Base-by-base conservation (phyloP, 805 yeast species). In the Starmerella riodocensis region DNA sequence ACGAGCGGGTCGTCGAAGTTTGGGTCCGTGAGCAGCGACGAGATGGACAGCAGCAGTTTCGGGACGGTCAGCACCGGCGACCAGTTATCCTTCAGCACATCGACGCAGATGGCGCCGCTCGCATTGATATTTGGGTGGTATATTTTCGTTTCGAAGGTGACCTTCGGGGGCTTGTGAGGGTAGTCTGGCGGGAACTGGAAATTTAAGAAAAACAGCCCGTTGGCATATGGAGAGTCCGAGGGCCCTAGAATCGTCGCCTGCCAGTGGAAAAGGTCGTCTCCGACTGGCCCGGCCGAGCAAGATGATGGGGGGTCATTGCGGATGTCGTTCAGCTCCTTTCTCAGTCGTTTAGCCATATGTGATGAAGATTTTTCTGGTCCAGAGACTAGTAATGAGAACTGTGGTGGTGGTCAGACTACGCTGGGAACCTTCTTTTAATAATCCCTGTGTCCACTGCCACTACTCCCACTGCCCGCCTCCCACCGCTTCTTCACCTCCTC, bases 191-290 rank as follows among this genome's bases (percentile, higher is more conserved):
- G 98, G 80, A 91, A 91, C 62, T 85, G 94, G 61, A 91, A 85
- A 39, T 93, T 77, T 48, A 91, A 73, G 71, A 91, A 91, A 64
- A 91, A 91, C 32, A 88, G 95, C 56, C 97, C 98, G 50, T 88
- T 88, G 28, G 79, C 71, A 54, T 74, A 75, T 45, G 82, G 70
- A 34, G 95, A 82, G 65, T 91, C 97, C 52, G 94, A 74, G 37
- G 98, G 98, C 36, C 98, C 98, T 93, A 91, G 84, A 61, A 91
- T 91, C 32, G 97, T 86, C 30, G 97, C 98, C 67, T 91, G 97
- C 98, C 98, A 91, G 69, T 88, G 97, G 67, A 80, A 91, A 58
- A 88, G 69, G 63, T 88, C 98, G 55, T 91, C 97, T 34, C 96
- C 96, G 33, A 84, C 91, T 53, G 98, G 98, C 30, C 98, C 98